Percentiles rank a stretch among this genome's conserved stretches.
phyloP scores from a whole-genome alignment of 2,329 filamentous ascomycete species.

The Cladobotryum protrusum region DNA sequence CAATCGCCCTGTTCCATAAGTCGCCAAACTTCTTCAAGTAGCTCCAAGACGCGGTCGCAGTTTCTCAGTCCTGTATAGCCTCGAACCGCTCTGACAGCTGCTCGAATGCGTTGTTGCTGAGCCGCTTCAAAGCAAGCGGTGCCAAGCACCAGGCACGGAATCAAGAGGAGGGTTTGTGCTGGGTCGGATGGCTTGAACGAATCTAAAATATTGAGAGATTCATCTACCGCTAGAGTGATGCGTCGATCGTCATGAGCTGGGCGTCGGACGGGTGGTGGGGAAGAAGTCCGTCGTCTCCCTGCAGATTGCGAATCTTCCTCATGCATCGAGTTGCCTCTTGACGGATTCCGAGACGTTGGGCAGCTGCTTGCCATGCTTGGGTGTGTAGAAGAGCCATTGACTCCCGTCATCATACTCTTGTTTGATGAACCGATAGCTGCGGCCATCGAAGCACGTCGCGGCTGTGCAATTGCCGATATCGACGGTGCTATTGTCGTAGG shows the following conservation, averaged over 20 bases:
- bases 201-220: slow-evolving; percentile 49
- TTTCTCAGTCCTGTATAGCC: slow-evolving; percentile 56
- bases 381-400: slow-evolving; percentile 9
- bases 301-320: slow-evolving; percentile 26
- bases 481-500: slow-evolving; percentile 14
- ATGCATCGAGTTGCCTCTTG: slow-evolving; percentile 36
- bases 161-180: slow-evolving; percentile 52
- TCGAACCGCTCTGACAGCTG: slow-evolving; percentile 44
- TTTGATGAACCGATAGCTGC: slow-evolving; percentile 21
- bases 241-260: slow-evolving; percentile 44
- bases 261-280: slow-evolving; percentile 41
- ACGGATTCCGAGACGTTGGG: slow-evolving; percentile 29
- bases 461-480: slow-evolving; percentile 10
- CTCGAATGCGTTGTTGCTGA: slow-evolving; percentile 48
- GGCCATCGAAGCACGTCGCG: slow-evolving; percentile 32
- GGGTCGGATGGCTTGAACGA: slow-evolving; percentile 52
- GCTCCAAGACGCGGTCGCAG: slow-evolving; percentile 45
- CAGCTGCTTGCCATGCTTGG: slow-evolving; percentile 23
- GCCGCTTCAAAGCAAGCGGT: slow-evolving; percentile 49
- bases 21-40: slow-evolving; percentile 54
- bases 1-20: slow-evolving; percentile 54
- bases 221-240: slow-evolving; percentile 49
- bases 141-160: slow-evolving; percentile 56
- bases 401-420: slow-evolving; percentile 15
- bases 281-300: slow-evolving; percentile 21